Percentiles rank a stretch among this genome's conserved stretches.
Evolutionary conservation across 495 filamentous ascomycete species (phyloP).

Genomic region (Xylaria bambusicola): DNA sequence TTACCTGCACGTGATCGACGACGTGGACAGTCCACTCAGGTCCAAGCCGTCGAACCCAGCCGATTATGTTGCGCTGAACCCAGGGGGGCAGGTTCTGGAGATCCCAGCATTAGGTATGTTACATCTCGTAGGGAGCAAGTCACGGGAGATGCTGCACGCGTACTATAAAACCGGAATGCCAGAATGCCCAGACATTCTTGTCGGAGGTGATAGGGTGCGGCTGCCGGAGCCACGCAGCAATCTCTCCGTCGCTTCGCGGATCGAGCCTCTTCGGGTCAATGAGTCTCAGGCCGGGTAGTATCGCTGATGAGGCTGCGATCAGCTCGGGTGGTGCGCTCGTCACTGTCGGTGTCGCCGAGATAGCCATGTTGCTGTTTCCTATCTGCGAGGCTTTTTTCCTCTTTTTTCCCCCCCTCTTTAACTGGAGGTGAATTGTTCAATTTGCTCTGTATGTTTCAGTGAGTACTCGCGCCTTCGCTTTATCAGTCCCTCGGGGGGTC

Average conservation of each 20-base stretch:
- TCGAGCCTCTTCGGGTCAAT: slow-evolving; percentile 28
- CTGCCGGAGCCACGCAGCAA: slow-evolving; percentile 26
- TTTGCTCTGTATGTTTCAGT: too few species aligned
- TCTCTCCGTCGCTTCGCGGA: slow-evolving; percentile 30
- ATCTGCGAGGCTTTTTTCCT: too few species aligned
- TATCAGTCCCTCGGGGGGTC: too few species aligned
- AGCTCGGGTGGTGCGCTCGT: slow-evolving; percentile 10
- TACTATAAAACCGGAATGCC: background rate
- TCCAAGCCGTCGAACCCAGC: slow-evolving; percentile 35
- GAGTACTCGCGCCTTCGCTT: too few species aligned
- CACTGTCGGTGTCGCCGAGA: slow-evolving; percentile 20
- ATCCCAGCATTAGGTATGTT: background rate
- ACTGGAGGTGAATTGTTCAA: too few species aligned
- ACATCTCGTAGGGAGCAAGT: background rate
- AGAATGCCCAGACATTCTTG: slow-evolving; percentile 39
- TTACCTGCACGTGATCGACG: slow-evolving; percentile 23
- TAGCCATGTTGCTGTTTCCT: slow-evolving; percentile 27
- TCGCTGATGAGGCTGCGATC: slow-evolving; percentile 4
- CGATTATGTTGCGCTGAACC: slow-evolving; percentile 40
- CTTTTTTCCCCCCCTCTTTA: too few species aligned
- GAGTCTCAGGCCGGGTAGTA: slow-evolving; percentile 25
- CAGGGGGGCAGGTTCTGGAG: slow-evolving; percentile 24
- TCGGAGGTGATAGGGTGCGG: slow-evolving; percentile 38
- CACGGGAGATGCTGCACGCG: slow-evolving; percentile 23
- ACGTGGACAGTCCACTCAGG: slow-evolving; percentile 36